Conservation (phyloP, 495 filamentous ascomycete species). For the Tuber melanosporum region DNA sequence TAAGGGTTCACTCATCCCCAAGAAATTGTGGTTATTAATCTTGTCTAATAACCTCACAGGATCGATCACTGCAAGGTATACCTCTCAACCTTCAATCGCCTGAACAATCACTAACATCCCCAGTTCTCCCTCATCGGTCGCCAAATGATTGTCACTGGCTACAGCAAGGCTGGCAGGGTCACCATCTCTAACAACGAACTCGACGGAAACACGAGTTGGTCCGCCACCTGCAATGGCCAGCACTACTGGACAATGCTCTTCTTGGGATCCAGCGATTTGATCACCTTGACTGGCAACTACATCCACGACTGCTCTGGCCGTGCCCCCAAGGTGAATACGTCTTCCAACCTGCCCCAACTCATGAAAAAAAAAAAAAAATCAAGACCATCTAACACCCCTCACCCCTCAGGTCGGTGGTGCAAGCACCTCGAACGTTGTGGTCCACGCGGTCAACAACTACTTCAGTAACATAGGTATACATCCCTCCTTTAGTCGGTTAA, state of each 20-base stretch:
- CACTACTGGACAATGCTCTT: slow-evolving; percentile 54
- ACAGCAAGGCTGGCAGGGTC: slow-evolving; percentile 41
- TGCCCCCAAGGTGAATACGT: slow-evolving; percentile 47
- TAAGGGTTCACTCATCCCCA: not conserved
- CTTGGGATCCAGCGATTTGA: slow-evolving; percentile 45
- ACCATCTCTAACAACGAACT: slow-evolving; percentile 48
- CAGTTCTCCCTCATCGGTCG: slow-evolving; percentile 48
- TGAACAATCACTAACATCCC: not conserved
- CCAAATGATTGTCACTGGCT: slow-evolving; percentile 46
- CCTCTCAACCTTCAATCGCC: slow-evolving; percentile 25
- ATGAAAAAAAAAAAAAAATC: not conserved
- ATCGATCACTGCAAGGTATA: slow-evolving; percentile 45
- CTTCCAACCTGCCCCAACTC: not conserved
- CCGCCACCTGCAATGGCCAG: slow-evolving; percentile 50
- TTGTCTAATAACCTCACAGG: not conserved
- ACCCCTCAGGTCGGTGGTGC: slow-evolving; percentile 16
- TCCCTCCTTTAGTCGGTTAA: too few species aligned
- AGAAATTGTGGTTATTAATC: not conserved
- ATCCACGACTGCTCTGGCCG: slow-evolving; percentile 53
- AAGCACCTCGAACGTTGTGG: slow-evolving; percentile 43
- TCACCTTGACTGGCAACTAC: slow-evolving; percentile 48
- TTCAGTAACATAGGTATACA: slow-evolving; percentile 46
- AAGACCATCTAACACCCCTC: not conserved
- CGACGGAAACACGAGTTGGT: slow-evolving; percentile 50
- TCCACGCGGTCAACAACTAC: slow-evolving; percentile 57